A percentile compares a stretch with the other conserved stretches of the same genome.
phyloP scores from a whole-genome alignment of 371 early-diverging fungal species.

The Zopfochytrium polystomum region DNA sequence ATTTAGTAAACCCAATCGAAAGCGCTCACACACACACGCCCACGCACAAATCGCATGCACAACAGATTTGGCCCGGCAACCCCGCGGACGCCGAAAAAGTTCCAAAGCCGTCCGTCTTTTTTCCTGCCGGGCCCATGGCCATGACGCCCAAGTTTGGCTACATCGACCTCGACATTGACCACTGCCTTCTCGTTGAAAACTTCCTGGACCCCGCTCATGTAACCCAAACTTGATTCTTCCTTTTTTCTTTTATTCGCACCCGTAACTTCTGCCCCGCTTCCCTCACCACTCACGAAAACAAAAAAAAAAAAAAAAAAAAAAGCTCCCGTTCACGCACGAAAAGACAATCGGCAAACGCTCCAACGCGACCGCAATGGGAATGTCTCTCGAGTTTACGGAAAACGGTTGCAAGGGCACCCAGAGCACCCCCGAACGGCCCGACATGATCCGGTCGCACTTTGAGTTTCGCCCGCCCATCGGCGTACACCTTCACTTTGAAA shows the following conservation, averaged over 20 bases:
- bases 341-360: constrained; percentile 25
- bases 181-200: constrained; percentile 32
- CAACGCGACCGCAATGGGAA: constrained; percentile 25
- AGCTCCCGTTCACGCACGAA: constrained; percentile 38
- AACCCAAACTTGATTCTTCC: neutral
- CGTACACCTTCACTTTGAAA: constrained; percentile 19
- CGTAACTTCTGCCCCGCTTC: neutral
- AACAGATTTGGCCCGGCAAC: constrained; percentile 37
- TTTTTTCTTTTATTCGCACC: neutral
- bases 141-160: constrained; percentile 25
- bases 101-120: constrained; percentile 20
- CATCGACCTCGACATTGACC: constrained; percentile 40
- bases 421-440: constrained; percentile 23
- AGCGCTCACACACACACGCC: neutral
- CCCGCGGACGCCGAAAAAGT: constrained; percentile 17
- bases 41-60: neutral
- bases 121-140: constrained; percentile 18
- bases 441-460: constrained; percentile 18
- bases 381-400: constrained; percentile 21
- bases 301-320: too few relatives aligned
- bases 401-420: constrained; percentile 14
- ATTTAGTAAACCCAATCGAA: neutral
- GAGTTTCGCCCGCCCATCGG: constrained; percentile 25
- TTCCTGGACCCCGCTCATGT: constrained; percentile 32
- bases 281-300: too few relatives aligned